A percentile compares a stretch with the other conserved stretches of the same genome.
phyloP scores from a whole-genome alignment of 2,329 filamentous ascomycete genomes.

The Myriosclerotinia scirpicola region DNA sequence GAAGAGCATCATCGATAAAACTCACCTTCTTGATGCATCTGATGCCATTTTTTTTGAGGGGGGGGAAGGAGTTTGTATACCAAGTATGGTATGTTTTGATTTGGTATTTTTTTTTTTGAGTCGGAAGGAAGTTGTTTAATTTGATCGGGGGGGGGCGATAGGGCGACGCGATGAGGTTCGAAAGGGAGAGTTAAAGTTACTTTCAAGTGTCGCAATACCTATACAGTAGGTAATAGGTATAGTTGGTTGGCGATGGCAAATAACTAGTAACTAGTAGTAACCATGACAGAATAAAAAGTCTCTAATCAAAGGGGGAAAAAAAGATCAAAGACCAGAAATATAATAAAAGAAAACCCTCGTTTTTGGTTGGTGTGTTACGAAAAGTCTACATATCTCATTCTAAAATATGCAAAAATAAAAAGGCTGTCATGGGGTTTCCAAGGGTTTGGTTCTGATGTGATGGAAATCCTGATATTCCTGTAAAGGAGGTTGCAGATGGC shows the following conservation, averaged over 20 bases:
- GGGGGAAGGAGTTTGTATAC: not conserved
- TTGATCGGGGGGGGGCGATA: not conserved
- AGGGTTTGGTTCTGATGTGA: not conserved
- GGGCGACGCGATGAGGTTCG: slow-evolving; percentile 5
- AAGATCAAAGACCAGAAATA: slow-evolving; percentile 17
- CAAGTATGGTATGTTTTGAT: not conserved
- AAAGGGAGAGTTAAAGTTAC: not conserved
- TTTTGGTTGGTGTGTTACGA: slow-evolving; percentile 17
- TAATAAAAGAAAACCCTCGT: not conserved
- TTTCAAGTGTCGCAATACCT: not conserved
- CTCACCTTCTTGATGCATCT: slow-evolving; percentile 38
- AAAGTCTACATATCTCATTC: slow-evolving; percentile 10
- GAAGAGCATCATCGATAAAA: slow-evolving; percentile 8
- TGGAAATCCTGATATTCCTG: not conserved
- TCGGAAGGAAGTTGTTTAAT: not conserved
- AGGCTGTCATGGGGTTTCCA: slow-evolving; percentile 10
- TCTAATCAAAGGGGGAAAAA: not conserved
- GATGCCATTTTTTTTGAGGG: slow-evolving; percentile 29
- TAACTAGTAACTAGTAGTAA: not conserved
- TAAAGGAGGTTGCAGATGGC: not conserved
- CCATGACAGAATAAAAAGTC: no score
- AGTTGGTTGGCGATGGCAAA: not conserved
- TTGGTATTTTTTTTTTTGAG: not conserved
- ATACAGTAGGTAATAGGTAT: not conserved
- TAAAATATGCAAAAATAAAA: slow-evolving; percentile 4